Conservation (phyloP, 495 filamentous ascomycete genomes). For the Aspergillus nidulans region DNA sequence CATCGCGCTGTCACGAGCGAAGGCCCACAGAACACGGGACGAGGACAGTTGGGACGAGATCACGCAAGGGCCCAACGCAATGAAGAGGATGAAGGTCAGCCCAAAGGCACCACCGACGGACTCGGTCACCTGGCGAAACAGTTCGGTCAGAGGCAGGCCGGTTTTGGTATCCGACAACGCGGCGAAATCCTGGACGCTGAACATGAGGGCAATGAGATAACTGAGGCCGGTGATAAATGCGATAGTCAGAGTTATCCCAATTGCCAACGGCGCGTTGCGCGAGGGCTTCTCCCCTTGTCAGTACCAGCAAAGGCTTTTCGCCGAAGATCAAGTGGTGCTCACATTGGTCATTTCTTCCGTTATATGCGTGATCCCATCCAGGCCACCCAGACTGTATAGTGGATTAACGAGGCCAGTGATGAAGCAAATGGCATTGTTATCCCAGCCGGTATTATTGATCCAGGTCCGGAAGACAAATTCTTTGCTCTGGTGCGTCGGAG, state of each 20-base stretch:
- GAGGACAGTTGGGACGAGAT: constrained; percentile 54
- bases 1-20: constrained; percentile 62
- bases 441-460: constrained; percentile 64
- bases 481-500: constrained; percentile 47
- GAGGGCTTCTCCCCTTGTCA: not conserved
- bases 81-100: constrained; percentile 16
- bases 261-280: constrained; percentile 2
- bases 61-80: constrained; percentile 49
- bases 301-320: not conserved
- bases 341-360: constrained; percentile 69
- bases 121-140: constrained; percentile 69
- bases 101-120: constrained; percentile 50
- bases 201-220: constrained; percentile 42
- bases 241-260: constrained; percentile 21
- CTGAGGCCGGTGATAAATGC: constrained; percentile 40
- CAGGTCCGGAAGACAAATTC: constrained; percentile 60
- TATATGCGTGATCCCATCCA: constrained; percentile 59
- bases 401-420: constrained; percentile 72
- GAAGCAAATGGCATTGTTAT: constrained; percentile 64
- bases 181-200: constrained; percentile 38
- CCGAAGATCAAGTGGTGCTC: not conserved
- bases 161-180: constrained; percentile 22
- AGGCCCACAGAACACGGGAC: constrained; percentile 65
- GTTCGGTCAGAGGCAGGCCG: constrained; percentile 63
- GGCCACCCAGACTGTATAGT: constrained; percentile 69